These are phyloP conservation scores for Clonostachys rosea DNA, from an alignment of 2,329 filamentous ascomycete species.

Conservation along the genomic window DNA sequence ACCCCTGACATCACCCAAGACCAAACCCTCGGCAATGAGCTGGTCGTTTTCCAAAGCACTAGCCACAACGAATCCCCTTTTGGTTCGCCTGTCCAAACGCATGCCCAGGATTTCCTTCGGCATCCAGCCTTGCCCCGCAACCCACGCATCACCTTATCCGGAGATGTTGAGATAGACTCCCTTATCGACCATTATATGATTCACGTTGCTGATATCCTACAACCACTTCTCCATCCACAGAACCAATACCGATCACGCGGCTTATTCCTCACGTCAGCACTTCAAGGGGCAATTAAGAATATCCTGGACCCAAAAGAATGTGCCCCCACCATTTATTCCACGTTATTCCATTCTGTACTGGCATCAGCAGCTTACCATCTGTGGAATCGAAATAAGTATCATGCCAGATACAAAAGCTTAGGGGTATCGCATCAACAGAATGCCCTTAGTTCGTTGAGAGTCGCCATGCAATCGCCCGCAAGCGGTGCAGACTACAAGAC, in stretches of 20 bases:
- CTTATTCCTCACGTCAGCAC: neutral
- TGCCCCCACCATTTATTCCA: neutral
- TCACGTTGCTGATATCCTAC: neutral
- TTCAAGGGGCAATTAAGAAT: neutral
- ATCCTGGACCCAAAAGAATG: neutral
- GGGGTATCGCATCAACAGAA: neutral
- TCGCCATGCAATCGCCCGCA: neutral
- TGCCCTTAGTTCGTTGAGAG: neutral
- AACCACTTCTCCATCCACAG: neutral
- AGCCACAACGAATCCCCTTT: no score
- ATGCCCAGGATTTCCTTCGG: no score
- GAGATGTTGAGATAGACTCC: no score
- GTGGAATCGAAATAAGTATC: neutral
- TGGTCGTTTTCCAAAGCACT: no score
- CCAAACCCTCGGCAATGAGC: no score
- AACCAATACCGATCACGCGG: neutral
- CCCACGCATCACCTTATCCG: no score
- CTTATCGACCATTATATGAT: neutral
- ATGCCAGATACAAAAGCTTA: neutral
- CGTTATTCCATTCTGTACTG: neutral
- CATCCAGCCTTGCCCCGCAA: no score
- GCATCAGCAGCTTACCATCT: constrained; percentile 1
- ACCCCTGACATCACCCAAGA: no score
- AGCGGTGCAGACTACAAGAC: neutral
- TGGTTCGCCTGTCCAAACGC: no score